Conservation (phyloP, 495 filamentous ascomycete genomes). For the Aspergillus olivimuriae region DNA sequence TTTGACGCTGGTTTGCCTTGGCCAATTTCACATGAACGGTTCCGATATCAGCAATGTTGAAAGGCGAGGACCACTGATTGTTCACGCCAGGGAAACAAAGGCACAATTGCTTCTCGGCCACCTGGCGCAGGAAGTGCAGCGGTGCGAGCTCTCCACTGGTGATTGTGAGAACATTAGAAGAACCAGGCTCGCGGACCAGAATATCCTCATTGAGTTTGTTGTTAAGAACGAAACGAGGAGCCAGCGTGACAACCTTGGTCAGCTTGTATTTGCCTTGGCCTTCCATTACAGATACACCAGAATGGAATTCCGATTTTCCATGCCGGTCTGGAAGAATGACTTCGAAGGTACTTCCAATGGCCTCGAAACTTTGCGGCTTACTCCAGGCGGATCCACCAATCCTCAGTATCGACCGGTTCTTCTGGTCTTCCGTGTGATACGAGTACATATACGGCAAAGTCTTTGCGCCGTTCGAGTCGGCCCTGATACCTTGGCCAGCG, state of each 20-base stretch:
- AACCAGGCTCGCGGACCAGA: slow-evolving; percentile 81
- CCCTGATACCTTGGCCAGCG: slow-evolving; percentile 64
- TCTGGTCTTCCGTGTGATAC: slow-evolving; percentile 74
- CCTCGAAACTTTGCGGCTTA: slow-evolving; percentile 95
- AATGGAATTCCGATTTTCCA: slow-evolving; percentile 75
- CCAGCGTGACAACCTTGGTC: slow-evolving; percentile 89
- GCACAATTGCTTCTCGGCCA: slow-evolving; percentile 77
- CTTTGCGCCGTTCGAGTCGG: slow-evolving; percentile 41
- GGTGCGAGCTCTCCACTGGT: slow-evolving; percentile 72
- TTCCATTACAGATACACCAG: slow-evolving; percentile 80
- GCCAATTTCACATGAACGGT: slow-evolving; percentile 90
- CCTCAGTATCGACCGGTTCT: slow-evolving; percentile 81
- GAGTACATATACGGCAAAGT: slow-evolving; percentile 94
- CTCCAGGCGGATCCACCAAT: slow-evolving; percentile 90
- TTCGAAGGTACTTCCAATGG: slow-evolving; percentile 88
- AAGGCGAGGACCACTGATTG: slow-evolving; percentile 96
- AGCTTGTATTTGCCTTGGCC: slow-evolving; percentile 97
- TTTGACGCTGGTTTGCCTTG: slow-evolving; percentile 81
- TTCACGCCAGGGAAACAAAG: slow-evolving; percentile 92
- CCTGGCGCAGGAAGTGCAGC: slow-evolving; percentile 77
- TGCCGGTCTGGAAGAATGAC: slow-evolving; percentile 68
- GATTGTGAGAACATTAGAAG: slow-evolving; percentile 70
- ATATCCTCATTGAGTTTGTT: slow-evolving; percentile 86
- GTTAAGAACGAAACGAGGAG: slow-evolving; percentile 89
- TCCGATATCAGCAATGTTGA: slow-evolving; percentile 92